Conservation (phyloP, 2,329 filamentous ascomycete species). For the Colletotrichum paranaense region DNA sequence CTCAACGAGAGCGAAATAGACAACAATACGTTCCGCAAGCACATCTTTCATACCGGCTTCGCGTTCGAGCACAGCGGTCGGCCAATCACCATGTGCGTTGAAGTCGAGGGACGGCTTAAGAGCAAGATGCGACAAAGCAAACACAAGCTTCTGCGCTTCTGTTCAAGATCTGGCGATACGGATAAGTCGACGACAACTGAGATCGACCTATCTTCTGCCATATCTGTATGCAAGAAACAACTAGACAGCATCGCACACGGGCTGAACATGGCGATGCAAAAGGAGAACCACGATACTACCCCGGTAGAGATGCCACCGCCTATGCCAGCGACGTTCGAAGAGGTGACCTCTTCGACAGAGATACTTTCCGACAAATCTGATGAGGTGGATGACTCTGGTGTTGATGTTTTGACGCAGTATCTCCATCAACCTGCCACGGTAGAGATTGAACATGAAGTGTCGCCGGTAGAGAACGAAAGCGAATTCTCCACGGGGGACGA, state of each 20-base stretch:
- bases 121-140: accelerated
- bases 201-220: not conserved
- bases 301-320: not conserved
- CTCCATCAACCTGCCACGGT: too few species aligned
- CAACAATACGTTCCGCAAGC: accelerated
- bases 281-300: not conserved
- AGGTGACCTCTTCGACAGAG: not conserved
- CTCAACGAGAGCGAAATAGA: not conserved
- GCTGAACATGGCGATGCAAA: not conserved
- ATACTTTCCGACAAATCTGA: not conserved
- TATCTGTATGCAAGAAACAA: not conserved
- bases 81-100: not conserved
- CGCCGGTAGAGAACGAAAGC: too few species aligned
- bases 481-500: not conserved
- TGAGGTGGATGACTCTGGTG: not conserved
- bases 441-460: accelerated
- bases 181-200: not conserved
- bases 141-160: not conserved
- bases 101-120: not conserved
- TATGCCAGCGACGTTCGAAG: not conserved
- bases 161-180: accelerated
- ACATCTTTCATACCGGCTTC: not conserved
- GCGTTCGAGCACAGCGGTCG: not conserved
- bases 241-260: not conserved
- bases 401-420: too few species aligned